phyloP scores from a whole-genome alignment of 2,329 filamentous ascomycete species.

The Paecilomyces niveus region DNA sequence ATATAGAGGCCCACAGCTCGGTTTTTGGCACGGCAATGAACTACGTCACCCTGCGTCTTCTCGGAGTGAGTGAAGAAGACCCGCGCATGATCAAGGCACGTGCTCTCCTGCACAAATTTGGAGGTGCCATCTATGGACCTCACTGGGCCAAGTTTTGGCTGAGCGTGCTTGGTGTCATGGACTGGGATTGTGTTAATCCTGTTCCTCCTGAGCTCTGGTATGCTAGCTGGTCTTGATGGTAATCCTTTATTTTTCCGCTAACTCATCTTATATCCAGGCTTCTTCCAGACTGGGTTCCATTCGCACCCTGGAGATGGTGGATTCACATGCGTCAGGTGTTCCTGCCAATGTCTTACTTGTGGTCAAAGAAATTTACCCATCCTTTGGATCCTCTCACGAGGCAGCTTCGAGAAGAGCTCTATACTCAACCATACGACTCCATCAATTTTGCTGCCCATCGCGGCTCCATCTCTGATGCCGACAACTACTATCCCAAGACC shows the following conservation, averaged over 20 bases:
- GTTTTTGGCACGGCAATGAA: slow-evolving; percentile 88
- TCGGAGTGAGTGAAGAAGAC: slow-evolving; percentile 79
- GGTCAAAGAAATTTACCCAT: slow-evolving; percentile 73
- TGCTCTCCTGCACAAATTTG: slow-evolving; percentile 72
- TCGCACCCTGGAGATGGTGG: slow-evolving; percentile 95
- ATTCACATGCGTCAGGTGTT: slow-evolving; percentile 98
- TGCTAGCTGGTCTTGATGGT: slow-evolving; percentile 12
- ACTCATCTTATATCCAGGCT: slow-evolving; percentile 40
- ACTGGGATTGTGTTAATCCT: slow-evolving; percentile 92
- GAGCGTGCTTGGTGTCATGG: slow-evolving; percentile 69
- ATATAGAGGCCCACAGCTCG: slow-evolving; percentile 87
- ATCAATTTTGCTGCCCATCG: slow-evolving; percentile 73
- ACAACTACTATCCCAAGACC: slow-evolving; percentile 92
- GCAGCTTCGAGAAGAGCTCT: slow-evolving; percentile 71
- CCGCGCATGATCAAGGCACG: slow-evolving; percentile 80
- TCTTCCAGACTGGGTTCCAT: slow-evolving; percentile 80
- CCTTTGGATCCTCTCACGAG: slow-evolving; percentile 68
- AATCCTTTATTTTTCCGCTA: background rate
- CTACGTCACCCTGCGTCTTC: slow-evolving; percentile 70
- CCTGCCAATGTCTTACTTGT: slow-evolving; percentile 82
- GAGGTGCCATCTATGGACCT: slow-evolving; percentile 73
- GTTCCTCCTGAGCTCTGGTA: slow-evolving; percentile 87
- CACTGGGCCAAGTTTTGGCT: slow-evolving; percentile 99
- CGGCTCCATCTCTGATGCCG: slow-evolving; percentile 69
- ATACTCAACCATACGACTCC: slow-evolving; percentile 66